These are phyloP conservation scores for Backusella luteola DNA, from an alignment of 192 early-diverging fungal genomes.

Conservation along the genomic window DNA sequence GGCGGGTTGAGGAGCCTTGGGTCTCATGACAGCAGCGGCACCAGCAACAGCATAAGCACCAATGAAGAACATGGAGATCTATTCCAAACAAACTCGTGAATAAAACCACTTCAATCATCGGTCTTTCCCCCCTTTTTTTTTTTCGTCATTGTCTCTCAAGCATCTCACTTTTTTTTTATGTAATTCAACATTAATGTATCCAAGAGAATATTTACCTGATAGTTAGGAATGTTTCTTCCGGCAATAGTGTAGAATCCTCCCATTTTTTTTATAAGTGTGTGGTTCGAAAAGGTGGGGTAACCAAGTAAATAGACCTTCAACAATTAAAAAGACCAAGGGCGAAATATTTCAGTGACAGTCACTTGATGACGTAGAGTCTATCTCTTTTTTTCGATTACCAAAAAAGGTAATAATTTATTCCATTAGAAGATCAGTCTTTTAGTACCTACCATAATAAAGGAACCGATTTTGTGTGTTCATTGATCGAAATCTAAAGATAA, in stretches of 20 bases:
- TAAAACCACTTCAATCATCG: neutral
- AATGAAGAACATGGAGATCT: slow-evolving; percentile 40
- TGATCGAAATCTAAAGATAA: no score
- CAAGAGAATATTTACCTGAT: slow-evolving; percentile 24
- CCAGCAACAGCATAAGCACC: slow-evolving; percentile 31
- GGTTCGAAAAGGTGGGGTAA: neutral
- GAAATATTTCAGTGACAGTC: neutral
- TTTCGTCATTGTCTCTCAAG: neutral
- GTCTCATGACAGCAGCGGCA: slow-evolving; percentile 20
- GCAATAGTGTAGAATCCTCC: slow-evolving; percentile 40
- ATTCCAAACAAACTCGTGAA: neutral
- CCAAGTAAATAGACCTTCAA: neutral
- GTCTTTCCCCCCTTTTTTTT: neutral
- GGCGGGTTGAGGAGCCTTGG: slow-evolving; percentile 26
- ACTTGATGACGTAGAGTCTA: neutral
- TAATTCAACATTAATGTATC: neutral
- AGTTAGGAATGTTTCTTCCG: slow-evolving; percentile 33
- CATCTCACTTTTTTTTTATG: neutral
- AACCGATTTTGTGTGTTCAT: no score
- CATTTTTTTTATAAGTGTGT: slow-evolving; percentile 24
- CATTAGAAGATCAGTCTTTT: no score
- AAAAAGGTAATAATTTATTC: no score
- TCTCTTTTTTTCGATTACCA: no score
- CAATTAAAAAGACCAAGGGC: neutral
- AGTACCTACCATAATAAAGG: no score